Conservation (phyloP, 805 yeast genomes). For the Blastobotrys parvus region DNA sequence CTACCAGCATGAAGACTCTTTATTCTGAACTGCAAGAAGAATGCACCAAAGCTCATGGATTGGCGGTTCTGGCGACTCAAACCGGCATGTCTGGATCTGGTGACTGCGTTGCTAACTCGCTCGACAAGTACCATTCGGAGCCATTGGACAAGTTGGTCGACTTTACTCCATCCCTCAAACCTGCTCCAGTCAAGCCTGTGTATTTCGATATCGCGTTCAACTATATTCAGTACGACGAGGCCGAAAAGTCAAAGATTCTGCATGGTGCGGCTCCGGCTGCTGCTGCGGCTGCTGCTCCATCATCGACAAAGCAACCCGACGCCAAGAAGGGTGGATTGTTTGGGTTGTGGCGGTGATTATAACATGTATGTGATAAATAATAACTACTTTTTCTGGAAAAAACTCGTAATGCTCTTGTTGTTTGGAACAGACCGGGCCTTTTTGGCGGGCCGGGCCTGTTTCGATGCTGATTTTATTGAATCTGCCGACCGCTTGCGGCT, state of each 20-base stretch:
- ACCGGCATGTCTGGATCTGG: slow-evolving; percentile 16
- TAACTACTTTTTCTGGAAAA: slow-evolving; percentile 23
- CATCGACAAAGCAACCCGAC: too few species aligned
- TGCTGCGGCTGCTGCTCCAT: too few species aligned
- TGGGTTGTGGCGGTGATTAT: neutral
- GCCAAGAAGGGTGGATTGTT: neutral
- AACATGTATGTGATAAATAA: neutral
- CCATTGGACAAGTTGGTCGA: slow-evolving; percentile 25
- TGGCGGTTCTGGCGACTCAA: slow-evolving; percentile 26
- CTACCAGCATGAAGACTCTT: neutral
- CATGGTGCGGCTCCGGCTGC: too few species aligned
- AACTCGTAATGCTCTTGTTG: slow-evolving; percentile 25
- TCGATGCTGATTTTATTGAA: too few species aligned
- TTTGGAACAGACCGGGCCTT: too few species aligned
- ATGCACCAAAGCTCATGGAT: slow-evolving; percentile 23
- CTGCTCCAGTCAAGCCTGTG: slow-evolving; percentile 78
- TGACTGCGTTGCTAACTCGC: slow-evolving; percentile 37
- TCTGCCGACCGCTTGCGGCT: slow-evolving; percentile 3
- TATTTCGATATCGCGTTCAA: slow-evolving; percentile 86
- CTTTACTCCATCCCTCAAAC: slow-evolving; percentile 35
- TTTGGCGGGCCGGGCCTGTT: too few species aligned
- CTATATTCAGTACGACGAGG: slow-evolving; percentile 46
- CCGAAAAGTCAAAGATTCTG: slow-evolving; percentile 7
- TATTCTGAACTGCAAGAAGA: slow-evolving; percentile 8
- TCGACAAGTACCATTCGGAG: slow-evolving; percentile 32